Conservation (phyloP, 1,284 basidiomycete species). For the Fomitopsis palustris region DNA sequence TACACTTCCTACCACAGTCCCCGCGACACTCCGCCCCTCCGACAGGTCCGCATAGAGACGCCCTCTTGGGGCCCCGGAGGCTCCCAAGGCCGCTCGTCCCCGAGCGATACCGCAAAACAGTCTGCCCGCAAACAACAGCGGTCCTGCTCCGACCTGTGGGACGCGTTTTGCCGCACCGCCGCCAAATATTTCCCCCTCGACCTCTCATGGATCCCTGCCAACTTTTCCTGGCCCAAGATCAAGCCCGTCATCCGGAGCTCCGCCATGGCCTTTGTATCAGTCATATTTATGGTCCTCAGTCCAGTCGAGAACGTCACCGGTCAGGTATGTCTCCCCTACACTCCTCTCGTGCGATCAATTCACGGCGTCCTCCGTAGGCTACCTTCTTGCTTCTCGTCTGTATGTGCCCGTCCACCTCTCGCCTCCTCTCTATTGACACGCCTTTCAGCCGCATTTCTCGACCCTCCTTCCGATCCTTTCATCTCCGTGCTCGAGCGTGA, state of each 20-base stretch:
- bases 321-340: constrained; percentile 38
- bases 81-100: neutral
- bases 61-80: constrained; percentile 1
- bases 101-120: neutral
- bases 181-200: constrained; percentile 15
- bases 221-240: constrained; percentile 54
- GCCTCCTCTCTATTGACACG: neutral
- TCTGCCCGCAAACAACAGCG: neutral
- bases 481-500: constrained; percentile 70
- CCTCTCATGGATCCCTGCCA: constrained; percentile 55
- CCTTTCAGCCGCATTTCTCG: constrained; percentile 54
- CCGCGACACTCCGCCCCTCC: constrained; percentile 1
- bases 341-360: neutral
- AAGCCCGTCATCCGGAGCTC: constrained; percentile 68
- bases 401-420: constrained; percentile 21
- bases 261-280: constrained; percentile 59
- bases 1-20: constrained; percentile 7
- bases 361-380: constrained; percentile 36
- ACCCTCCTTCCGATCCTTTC: constrained; percentile 68
- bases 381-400: constrained; percentile 67
- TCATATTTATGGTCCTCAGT: constrained; percentile 63
- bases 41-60: constrained; percentile 18
- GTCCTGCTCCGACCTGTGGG: neutral
- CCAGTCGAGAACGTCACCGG: constrained; percentile 51
- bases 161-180: neutral